phyloP scores from a whole-genome alignment of 78 protist species.

The Carpediemonas membranifera region DNA sequence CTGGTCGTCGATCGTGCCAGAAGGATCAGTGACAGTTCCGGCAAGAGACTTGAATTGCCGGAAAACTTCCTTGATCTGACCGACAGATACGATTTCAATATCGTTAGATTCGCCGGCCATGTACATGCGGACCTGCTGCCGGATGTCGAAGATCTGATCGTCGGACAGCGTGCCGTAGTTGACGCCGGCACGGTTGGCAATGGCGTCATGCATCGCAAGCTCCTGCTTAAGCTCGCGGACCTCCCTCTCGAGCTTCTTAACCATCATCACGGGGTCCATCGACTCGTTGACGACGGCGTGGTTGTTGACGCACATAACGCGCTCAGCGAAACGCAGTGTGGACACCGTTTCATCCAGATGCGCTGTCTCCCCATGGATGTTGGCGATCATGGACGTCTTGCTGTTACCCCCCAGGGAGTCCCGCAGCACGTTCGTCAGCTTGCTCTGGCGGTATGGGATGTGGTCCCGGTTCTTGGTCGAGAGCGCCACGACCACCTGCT shows the following conservation, averaged over 20 bases:
- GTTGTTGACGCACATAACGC: not conserved
- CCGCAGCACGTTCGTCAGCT: not conserved
- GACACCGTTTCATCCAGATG: not conserved
- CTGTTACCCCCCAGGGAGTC: conserved; percentile 20
- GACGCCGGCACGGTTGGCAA: too few species aligned
- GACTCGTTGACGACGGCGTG: not conserved
- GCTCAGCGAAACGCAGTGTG: not conserved
- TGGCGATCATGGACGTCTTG: conserved; percentile 5
- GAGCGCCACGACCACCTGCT: conserved; percentile 6
- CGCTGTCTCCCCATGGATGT: not conserved
- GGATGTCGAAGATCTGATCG: too few species aligned
- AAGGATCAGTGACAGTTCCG: too few species aligned
- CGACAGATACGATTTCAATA: too few species aligned
- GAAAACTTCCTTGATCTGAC: too few species aligned
- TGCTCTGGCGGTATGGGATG: conserved; percentile 10
- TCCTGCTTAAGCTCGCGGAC: not conserved
- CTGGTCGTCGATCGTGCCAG: too few species aligned
- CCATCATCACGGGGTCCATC: not conserved
- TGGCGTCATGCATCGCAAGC: too few species aligned
- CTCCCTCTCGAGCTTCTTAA: not conserved
- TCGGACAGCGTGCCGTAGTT: too few species aligned
- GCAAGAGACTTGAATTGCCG: too few species aligned
- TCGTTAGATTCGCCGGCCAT: too few species aligned
- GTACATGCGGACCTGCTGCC: too few species aligned
- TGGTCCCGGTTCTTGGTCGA: not conserved